Base-by-base conservation (phyloP, 495 filamentous ascomycete genomes). In the Cercophora sp. region DNA sequence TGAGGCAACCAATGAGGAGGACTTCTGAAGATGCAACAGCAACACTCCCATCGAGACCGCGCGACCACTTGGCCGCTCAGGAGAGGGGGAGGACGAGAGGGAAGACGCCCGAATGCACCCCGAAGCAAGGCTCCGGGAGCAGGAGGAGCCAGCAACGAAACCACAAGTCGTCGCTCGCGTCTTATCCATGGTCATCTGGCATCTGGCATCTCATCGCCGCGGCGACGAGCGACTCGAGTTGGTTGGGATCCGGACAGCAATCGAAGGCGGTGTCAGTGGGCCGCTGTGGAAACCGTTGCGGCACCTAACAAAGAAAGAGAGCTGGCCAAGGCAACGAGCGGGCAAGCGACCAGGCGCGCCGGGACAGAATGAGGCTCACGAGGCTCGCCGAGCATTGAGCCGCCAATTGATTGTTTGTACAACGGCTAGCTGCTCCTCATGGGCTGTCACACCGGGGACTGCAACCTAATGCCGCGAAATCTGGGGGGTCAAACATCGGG, bases 1-100 rank as follows among this genome's bases (percentile, higher is more conserved):
- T 56, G 53, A 56, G 53, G 53, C 53, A 11, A 27, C 53, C 53
- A 56, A 56, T 56, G 13, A 31, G n/a, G n/a, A n/a, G n/a, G n/a
- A n/a, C n/a, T n/a, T n/a, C n/a, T n/a, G n/a, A n/a, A n/a, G n/a
- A n/a, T n/a, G n/a, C n/a, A n/a, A n/a, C n/a, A n/a, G n/a, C n/a
- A n/a, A n/a, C n/a, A n/a, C n/a, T 27, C 22, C 48, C 23, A 31
- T 31, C 5, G 44, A 32, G n/a, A 20, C 24, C 8, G 44, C 27
- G 23, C n/a, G 27, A 27, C 11, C 44, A 47, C n/a, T 27, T 47
- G 44, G 44, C 44, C 26, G 16, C 16, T 5, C 44, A 32, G 16
- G 44, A 47, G 44, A 23, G 25, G 44, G 25, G 27, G 11, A 22
- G 25, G 18, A 8, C 19, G 44, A 11, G 20, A 10, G 16, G 8